phyloP scores from a whole-genome alignment of 2,329 filamentous ascomycete species.

The Pseudocercospora fuligena region DNA sequence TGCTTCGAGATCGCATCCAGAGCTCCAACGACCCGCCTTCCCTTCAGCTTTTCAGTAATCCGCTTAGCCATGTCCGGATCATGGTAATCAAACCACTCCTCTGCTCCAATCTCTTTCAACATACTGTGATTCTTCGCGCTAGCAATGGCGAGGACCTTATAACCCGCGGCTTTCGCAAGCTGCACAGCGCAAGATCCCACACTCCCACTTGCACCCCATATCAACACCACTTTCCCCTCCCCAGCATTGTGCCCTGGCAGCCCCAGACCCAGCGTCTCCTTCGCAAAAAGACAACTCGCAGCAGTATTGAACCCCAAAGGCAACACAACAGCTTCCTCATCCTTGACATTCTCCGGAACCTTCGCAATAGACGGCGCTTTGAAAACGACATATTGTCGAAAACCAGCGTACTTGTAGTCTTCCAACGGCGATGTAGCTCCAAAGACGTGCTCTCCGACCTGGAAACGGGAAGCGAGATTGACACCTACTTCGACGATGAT shows the following conservation, averaged over 20 bases:
- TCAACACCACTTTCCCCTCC: slow-evolving; percentile 44
- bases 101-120: slow-evolving; percentile 37
- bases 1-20: slow-evolving; percentile 26
- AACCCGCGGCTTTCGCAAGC: slow-evolving; percentile 50
- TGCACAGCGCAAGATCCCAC: slow-evolving; percentile 56
- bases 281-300: slow-evolving; percentile 27
- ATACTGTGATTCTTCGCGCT: slow-evolving; percentile 52
- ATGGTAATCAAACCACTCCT: slow-evolving; percentile 53
- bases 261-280: slow-evolving; percentile 18
- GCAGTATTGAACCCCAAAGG: slow-evolving; percentile 32
- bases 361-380: slow-evolving; percentile 1
- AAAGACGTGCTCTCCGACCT: background rate
- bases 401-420: background rate
- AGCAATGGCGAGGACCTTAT: slow-evolving; percentile 52
- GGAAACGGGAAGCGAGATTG: background rate
- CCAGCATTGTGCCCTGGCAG: slow-evolving; percentile 12
- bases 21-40: slow-evolving; percentile 40
- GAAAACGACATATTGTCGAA: background rate
- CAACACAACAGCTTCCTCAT: slow-evolving; percentile 27
- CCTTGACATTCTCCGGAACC: slow-evolving; percentile 29
- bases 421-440: background rate
- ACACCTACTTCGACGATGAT: slow-evolving; percentile 28
- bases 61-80: slow-evolving; percentile 41
- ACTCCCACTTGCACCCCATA: slow-evolving; percentile 60
- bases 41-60: slow-evolving; percentile 37